Base-by-base conservation (phyloP, 441 rosid genomes). In the Metrosideros polymorpha region DNA sequence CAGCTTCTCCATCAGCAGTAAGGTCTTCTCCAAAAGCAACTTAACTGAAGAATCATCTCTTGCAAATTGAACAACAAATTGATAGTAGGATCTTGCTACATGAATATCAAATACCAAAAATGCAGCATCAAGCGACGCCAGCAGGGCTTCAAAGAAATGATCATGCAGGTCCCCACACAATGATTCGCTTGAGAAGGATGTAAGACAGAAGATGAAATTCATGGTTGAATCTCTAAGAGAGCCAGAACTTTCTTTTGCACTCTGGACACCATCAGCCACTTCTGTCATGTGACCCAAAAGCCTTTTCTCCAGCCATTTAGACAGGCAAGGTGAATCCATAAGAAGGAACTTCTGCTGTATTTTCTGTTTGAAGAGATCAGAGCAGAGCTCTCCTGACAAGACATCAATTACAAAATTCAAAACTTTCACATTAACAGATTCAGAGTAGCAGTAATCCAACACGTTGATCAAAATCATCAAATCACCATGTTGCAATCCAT, bases 291-390 rank as follows among this genome's bases (percentile, higher is more conserved):
- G 92, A 92, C 99, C 99, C 89, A 97, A 92, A 86, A 98, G 92
- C 90, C 97, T 94, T 91, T 92, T 94, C 94, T 95, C 99, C 92
- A 98, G 91, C 99, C 99, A 96, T 87, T 91, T 92, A 86, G 99
- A 98, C 91, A 98, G 90, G 85, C 84, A 79, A 88, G 83, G 89
- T 90, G 92, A 83, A 92, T 96, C 99, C 99, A 95, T 96, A 87
- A 90, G 91, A 88, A 93, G 89, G 89, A 96, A 94, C 84, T 92
- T 95, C 85, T 90, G 87, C 87, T 94, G 94, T 76, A 95, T 87
- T 92, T 92, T 95, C 85, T 90, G 94, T 89, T 91, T 96, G 89
- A 71, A 71, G 79, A 96, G 93, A 90, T 92, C 92, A 63, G 92
- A 88, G 85, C 92, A 92, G 51, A 92, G 91, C 76, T 94, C 99